A percentile compares a stretch with the other conserved stretches of the same genome.
Evolutionary conservation across 2,329 filamentous ascomycete species (phyloP).

Genomic region (Fonsecaea nubica): DNA sequence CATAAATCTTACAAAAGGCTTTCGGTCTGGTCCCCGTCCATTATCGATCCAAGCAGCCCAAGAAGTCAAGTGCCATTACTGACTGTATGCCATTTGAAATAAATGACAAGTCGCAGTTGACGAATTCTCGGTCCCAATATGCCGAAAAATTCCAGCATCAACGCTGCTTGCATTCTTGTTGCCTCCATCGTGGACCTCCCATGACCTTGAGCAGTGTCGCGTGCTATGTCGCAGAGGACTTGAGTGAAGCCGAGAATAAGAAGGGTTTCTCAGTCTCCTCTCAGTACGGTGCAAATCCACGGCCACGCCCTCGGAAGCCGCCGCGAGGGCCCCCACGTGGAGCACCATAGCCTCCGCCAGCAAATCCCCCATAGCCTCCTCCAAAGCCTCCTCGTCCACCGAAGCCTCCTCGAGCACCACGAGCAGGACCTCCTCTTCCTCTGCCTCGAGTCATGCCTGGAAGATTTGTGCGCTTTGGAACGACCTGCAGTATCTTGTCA

Average conservation of each 20-base stretch:
- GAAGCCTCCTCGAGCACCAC: slow-evolving; percentile 66
- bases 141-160: background rate
- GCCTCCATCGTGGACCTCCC: background rate
- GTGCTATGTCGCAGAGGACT: slow-evolving; percentile 13
- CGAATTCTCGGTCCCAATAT: slow-evolving; percentile 1
- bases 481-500: slow-evolving; percentile 61
- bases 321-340: slow-evolving; percentile 38
- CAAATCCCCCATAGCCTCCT: slow-evolving; percentile 46
- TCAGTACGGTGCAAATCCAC: slow-evolving; percentile 61
- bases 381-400: slow-evolving; percentile 65
- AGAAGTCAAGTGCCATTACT: slow-evolving; percentile 8
- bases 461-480: slow-evolving; percentile 94
- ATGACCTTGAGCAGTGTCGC: slow-evolving; percentile 13
- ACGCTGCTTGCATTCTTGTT: background rate
- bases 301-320: slow-evolving; percentile 52
- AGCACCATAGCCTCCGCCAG: slow-evolving; percentile 49
- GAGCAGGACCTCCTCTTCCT: slow-evolving; percentile 55
- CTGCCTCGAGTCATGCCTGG: slow-evolving; percentile 85
- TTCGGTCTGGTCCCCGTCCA: slow-evolving; percentile 1
- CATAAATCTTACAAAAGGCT: slow-evolving; percentile 20
- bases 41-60: slow-evolving; percentile 9
- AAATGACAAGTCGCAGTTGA: background rate
- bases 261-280: slow-evolving; percentile 13
- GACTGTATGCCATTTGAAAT: background rate
- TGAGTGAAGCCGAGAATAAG: slow-evolving; percentile 14